phyloP scores from a whole-genome alignment of 1,284 basidiomycete species.

The Golubevia pallescens region DNA sequence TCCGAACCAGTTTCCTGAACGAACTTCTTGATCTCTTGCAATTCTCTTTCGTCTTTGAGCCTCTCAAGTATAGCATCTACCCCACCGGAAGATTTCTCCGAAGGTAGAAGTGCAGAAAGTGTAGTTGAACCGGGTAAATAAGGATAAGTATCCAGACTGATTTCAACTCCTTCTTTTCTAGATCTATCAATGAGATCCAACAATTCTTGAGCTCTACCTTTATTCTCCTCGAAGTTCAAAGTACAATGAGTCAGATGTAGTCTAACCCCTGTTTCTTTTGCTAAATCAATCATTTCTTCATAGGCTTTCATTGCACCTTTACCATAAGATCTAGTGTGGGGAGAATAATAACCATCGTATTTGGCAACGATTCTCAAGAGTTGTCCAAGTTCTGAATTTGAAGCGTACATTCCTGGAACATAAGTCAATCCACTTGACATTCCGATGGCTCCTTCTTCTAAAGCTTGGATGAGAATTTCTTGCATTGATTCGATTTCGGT shows the following conservation, averaged over 20 bases:
- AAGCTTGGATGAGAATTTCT: constrained; percentile 36
- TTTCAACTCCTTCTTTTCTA: constrained; percentile 35
- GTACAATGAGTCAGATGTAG: constrained; percentile 65
- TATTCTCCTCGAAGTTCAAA: constrained; percentile 64
- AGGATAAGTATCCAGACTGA: constrained; percentile 65
- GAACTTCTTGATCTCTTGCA: constrained; percentile 56
- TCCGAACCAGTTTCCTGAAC: constrained; percentile 62
- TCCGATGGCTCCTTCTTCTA: constrained; percentile 63
- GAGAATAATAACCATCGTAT: constrained; percentile 61
- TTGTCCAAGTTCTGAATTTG: constrained; percentile 53
- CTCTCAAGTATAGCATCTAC: constrained; percentile 49
- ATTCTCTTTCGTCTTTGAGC: constrained; percentile 31
- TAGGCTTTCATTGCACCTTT: constrained; percentile 55
- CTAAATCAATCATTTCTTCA: constrained; percentile 62
- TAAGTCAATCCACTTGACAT: constrained; percentile 65
- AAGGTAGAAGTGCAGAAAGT: constrained; percentile 57
- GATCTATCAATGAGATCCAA: constrained; percentile 51
- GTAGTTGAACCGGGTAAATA: constrained; percentile 65
- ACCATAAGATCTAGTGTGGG: constrained; percentile 64
- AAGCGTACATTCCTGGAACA: constrained; percentile 65
- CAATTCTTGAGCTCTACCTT: constrained; percentile 50
- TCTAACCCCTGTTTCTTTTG: constrained; percentile 46
- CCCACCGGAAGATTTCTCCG: constrained; percentile 60
- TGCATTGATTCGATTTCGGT: constrained; percentile 47
- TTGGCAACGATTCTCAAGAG: constrained; percentile 47